Evolutionary conservation across 371 early-diverging fungal genomes (phyloP).

Genomic region (Rozella allomycis): DNA sequence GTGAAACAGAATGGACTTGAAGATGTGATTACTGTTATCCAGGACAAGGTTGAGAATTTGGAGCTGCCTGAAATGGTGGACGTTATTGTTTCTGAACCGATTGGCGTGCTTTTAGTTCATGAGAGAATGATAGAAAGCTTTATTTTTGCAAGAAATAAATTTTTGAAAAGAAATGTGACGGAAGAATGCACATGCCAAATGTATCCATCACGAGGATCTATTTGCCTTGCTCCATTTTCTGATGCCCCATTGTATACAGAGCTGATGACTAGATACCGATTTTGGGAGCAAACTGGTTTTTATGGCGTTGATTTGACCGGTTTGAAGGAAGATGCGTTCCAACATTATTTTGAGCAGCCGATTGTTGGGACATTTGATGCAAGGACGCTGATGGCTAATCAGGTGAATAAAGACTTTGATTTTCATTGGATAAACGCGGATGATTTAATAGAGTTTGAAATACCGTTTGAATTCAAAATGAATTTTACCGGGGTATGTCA

Average conservation of each 20-base stretch:
- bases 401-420: slow-evolving; percentile 41
- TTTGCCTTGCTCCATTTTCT: slow-evolving; percentile 53
- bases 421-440: slow-evolving; percentile 53
- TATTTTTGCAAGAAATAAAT: slow-evolving; percentile 64
- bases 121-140: slow-evolving; percentile 77
- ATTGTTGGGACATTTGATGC: slow-evolving; percentile 87
- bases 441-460: slow-evolving; percentile 52
- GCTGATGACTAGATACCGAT: slow-evolving; percentile 8
- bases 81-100: slow-evolving; percentile 84
- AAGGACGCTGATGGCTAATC: slow-evolving; percentile 45
- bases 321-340: slow-evolving; percentile 39
- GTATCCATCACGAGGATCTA: slow-evolving; percentile 67
- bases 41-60: slow-evolving; percentile 68
- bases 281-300: slow-evolving; percentile 56
- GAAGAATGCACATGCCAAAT: no score
- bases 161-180: slow-evolving; percentile 72
- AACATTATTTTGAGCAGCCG: slow-evolving; percentile 33
- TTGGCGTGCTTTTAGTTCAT: slow-evolving; percentile 57
- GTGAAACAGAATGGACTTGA: slow-evolving; percentile 44
- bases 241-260: not conserved
- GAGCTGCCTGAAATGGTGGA: slow-evolving; percentile 51
- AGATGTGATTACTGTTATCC: slow-evolving; percentile 55
- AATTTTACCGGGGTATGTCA: slow-evolving; percentile 45
- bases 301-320: slow-evolving; percentile 81
- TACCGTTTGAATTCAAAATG: slow-evolving; percentile 59